A percentile compares a stretch with the other conserved stretches of the same genome.
Evolutionary conservation across 108 stramenopile genomes (phyloP).

Genomic region (Schizochytrium sp.): DNA sequence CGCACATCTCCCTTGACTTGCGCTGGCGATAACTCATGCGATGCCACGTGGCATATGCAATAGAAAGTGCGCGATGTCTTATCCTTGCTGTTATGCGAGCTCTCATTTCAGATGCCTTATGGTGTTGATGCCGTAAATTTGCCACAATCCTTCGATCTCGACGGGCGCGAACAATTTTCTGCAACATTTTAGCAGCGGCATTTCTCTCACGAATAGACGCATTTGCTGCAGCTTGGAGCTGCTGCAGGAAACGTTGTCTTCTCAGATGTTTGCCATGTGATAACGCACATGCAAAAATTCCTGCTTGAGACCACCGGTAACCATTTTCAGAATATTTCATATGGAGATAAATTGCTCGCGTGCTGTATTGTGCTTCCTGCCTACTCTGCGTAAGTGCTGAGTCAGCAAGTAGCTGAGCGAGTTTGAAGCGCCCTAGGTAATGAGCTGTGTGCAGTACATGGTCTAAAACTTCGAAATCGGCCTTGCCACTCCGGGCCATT

Average conservation of each 20-base stretch:
- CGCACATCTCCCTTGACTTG: background rate
- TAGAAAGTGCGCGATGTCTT: background rate
- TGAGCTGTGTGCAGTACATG: background rate
- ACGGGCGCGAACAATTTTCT: constrained; percentile 11
- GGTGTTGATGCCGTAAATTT: background rate
- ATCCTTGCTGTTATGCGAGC: background rate
- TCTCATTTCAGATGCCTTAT: background rate
- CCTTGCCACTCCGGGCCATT: background rate
- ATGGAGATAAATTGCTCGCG: background rate
- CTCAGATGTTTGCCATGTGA: background rate
- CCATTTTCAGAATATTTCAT: background rate
- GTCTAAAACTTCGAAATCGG: background rate
- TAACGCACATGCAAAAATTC: background rate
- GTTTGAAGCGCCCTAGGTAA: background rate
- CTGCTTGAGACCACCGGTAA: background rate
- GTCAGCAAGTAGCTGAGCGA: background rate
- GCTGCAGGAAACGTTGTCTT: background rate
- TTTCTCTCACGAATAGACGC: background rate
- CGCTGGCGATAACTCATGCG: background rate
- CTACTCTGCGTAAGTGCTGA: no score
- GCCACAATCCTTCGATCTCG: constrained; percentile 9
- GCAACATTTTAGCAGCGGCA: background rate
- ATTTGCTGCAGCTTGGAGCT: background rate
- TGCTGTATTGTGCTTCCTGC: background rate
- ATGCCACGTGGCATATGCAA: background rate